phyloP scores from a whole-genome alignment of 345 rosid genomes.

The Syzygium jambos region DNA sequence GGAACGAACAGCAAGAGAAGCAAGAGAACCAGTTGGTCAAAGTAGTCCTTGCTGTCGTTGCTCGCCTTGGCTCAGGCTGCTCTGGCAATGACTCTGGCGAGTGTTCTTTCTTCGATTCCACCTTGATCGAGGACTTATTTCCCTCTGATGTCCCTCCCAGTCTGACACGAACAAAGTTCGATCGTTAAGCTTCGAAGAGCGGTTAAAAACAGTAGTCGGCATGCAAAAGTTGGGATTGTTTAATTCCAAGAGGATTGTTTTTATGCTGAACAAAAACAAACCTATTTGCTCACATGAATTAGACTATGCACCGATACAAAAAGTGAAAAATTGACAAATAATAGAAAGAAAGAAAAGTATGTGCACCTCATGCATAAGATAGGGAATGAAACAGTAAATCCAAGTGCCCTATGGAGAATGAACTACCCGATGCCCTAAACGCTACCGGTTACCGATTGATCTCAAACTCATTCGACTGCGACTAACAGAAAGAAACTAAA shows the following conservation, averaged over 20 bases:
- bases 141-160: not conserved
- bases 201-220: not conserved
- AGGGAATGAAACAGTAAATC: not conserved
- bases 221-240: not conserved
- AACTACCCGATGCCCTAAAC: not conserved
- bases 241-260: not conserved
- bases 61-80: conserved; percentile 5
- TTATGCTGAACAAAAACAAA: not conserved
- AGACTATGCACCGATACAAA: not conserved
- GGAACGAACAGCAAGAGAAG: conserved; percentile 37
- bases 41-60: conserved; percentile 4
- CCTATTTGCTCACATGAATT: not conserved
- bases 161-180: not conserved
- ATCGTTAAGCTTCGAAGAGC: not conserved
- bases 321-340: not conserved
- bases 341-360: no score
- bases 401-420: not conserved
- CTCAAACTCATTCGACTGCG: not conserved
- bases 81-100: not conserved
- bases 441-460: not conserved
- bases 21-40: conserved; percentile 39
- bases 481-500: not conserved
- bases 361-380: not conserved
- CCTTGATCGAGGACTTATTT: not conserved
- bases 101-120: not conserved